These are phyloP conservation scores for Solanum hybrid DNA, from an alignment of 305 asterid genomes.

Conservation along the genomic window DNA sequence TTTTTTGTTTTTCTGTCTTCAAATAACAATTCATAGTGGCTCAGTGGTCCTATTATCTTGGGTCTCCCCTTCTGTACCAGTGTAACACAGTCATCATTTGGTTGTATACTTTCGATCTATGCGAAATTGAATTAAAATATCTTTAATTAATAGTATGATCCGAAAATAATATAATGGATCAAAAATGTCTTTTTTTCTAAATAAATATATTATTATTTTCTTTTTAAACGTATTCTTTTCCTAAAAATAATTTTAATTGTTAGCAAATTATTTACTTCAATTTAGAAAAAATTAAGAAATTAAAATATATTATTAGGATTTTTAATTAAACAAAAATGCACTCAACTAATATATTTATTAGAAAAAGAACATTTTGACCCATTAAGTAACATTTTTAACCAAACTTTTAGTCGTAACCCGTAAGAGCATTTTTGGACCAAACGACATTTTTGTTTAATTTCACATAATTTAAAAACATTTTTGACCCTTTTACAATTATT, in stretches of 20 bases:
- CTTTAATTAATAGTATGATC: not conserved
- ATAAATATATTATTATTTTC: not conserved
- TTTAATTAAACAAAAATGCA: not conserved
- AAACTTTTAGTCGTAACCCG: not conserved
- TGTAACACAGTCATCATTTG: constrained; percentile 2
- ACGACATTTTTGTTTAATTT: not conserved
- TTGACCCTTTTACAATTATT: not conserved
- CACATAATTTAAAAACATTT: not conserved
- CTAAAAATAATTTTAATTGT: not conserved
- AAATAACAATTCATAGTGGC: constrained; percentile 44
- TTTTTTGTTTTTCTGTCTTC: constrained; percentile 35
- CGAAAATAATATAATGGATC: not conserved
- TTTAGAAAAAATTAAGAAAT: not conserved
- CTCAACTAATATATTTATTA: not conserved
- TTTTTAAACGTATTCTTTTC: not conserved
- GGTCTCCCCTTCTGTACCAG: not conserved
- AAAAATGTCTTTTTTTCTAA: not conserved
- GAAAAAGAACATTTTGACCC: not conserved
- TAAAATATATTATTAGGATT: too few relatives aligned
- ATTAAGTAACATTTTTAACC: not conserved
- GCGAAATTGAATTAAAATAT: not conserved
- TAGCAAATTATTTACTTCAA: not conserved
- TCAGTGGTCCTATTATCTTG: constrained; percentile 27
- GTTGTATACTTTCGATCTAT: not conserved
- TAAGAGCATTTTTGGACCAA: not conserved